These are phyloP conservation scores for Capronia epimyces DNA, from an alignment of 2,329 filamentous ascomycete genomes.

Conservation along the genomic window DNA sequence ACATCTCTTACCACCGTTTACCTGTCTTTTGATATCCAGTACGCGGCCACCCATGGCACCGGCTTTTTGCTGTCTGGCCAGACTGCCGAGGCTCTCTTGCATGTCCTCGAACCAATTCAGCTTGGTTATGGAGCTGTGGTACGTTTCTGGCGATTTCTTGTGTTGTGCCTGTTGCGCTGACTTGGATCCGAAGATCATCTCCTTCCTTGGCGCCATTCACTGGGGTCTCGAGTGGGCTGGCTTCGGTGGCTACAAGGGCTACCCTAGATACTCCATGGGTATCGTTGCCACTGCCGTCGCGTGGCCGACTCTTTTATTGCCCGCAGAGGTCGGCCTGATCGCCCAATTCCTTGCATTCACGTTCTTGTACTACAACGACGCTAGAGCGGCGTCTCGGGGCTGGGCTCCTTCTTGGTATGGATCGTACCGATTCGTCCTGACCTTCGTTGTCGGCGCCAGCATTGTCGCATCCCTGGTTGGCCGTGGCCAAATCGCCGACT, in stretches of 20 bases:
- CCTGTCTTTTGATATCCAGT: conserved; percentile 76
- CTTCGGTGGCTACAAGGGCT: conserved; percentile 62
- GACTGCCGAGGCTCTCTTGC: conserved; percentile 65
- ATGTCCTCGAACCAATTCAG: conserved; percentile 77
- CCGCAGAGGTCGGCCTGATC: conserved; percentile 77
- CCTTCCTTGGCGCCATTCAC: conserved; percentile 88
- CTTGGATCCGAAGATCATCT: conserved; percentile 61
- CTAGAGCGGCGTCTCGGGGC: conserved; percentile 64
- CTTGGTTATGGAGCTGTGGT: conserved; percentile 84
- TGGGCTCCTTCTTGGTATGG: conserved; percentile 83
- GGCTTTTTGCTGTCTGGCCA: conserved; percentile 63
- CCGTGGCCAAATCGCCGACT: conserved; percentile 66
- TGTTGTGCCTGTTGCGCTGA: conserved; percentile 4
- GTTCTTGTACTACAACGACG: conserved; percentile 78
- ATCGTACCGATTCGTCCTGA: conserved; percentile 86
- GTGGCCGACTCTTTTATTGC: conserved; percentile 84
- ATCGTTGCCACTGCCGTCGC: conserved; percentile 72
- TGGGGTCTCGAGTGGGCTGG: conserved; percentile 85
- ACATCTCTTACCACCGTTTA: conserved; percentile 79
- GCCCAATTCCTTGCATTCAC: conserved; percentile 81
- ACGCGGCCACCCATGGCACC: conserved; percentile 55
- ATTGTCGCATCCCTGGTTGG: conserved; percentile 78
- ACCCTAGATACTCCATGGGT: conserved; percentile 76
- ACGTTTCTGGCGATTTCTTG: conserved; percentile 36
- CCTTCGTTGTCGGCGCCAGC: conserved; percentile 76